Evolutionary conservation across 2,329 filamentous ascomycete species (phyloP), one percentile per base, ranked within the genome.

Genomic region (Claviceps cyperi): DNA sequence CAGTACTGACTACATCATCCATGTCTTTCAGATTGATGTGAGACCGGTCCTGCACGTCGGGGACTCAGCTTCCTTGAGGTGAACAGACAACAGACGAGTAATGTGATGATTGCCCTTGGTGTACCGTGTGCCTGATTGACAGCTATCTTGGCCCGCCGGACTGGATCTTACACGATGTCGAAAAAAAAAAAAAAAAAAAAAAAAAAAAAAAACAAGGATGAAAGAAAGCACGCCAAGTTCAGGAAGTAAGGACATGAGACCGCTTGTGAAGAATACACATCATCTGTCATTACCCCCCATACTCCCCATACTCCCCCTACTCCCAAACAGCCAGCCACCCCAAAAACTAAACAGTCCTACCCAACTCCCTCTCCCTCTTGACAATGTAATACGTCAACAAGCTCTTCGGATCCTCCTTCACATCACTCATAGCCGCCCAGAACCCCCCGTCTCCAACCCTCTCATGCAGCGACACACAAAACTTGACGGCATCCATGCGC

Each of bases 301-400:
- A 28, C 38, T 4, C 2, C 15, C 9, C 13, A 21, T 22, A 22
- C 24, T 8, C 24, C 28, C 28, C 13, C 44, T 21, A 21, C 32
- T 3, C 5, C 17, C 37, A 11, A 37, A 38, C 17, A 38, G 17
- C 17, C 15, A 47, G 19, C 13, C 8, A 15, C 4, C 15, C 22
- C n/a, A n/a, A n/a, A n/a, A n/a, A n/a, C n/a, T 41, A 39, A 11
- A 28, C 44, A 46, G 17, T 17, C 8, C 14, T 15, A 13, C 50
- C 58, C 51, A 64, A 62, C 65, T 83, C 80, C 48, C 78, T 69
- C 65, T 83, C 79, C 62, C 74, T 73, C 71, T 83, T 83, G 40
- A 85, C 84, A 59, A 89, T 83, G 64, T 89, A 90, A 62, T 90
- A 90, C 9, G 83, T 89, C 58, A 90, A 81, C 53, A 90, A 64